A percentile compares a stretch with the other conserved stretches of the same genome.
Evolutionary conservation across 202 grass and related monocot species (phyloP).

Genomic region (Schoenoplectus tabernaemontani): DNA sequence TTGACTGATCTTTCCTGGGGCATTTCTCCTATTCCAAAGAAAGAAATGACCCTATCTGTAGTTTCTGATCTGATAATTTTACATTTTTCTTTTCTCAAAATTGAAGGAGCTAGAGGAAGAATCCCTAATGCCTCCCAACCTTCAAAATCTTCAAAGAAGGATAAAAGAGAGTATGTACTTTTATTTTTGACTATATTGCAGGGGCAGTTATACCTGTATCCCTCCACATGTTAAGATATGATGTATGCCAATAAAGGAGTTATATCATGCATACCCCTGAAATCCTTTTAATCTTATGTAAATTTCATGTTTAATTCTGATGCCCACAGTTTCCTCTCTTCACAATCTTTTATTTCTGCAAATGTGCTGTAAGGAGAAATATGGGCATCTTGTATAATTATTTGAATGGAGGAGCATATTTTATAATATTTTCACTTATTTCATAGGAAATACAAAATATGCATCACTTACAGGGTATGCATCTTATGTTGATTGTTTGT

Average conservation of each 20-base stretch:
- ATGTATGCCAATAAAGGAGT: not conserved
- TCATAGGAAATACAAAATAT: not conserved
- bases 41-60: not conserved
- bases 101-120: conserved; percentile 70
- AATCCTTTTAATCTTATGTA: not conserved
- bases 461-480: not conserved
- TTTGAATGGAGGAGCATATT: not conserved
- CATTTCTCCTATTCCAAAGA: not conserved
- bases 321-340: not conserved
- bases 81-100: not conserved
- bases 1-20: not conserved
- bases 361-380: not conserved
- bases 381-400: not conserved
- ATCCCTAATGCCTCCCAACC: conserved; percentile 56
- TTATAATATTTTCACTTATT: not conserved
- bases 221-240: not conserved
- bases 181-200: conserved; percentile 8
- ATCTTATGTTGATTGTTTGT: not conserved
- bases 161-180: conserved; percentile 81
- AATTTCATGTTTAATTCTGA: not conserved
- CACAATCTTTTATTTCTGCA: not conserved
- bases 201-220: not conserved
- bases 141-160: conserved; percentile 73
- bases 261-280: not conserved
- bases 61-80: not conserved